phyloP scores from a whole-genome alignment of 1,284 basidiomycete genomes.

The Marasmius oreades region DNA sequence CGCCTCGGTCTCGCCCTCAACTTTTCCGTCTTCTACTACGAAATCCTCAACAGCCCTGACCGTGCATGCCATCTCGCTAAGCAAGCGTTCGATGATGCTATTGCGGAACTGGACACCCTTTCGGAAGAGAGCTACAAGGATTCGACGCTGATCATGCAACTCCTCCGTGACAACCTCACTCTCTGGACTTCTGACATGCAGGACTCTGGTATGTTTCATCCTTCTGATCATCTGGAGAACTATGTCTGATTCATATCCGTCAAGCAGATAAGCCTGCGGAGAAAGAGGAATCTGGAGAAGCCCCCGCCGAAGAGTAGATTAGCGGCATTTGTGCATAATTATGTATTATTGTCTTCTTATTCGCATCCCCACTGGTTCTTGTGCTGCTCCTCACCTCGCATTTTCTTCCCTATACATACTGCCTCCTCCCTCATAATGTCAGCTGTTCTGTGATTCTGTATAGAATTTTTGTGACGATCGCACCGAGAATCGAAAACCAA shows the following conservation, averaged over 20 bases:
- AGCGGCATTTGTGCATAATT: conserved; percentile 21
- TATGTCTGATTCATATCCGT: conserved; percentile 13
- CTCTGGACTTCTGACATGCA: conserved; percentile 99
- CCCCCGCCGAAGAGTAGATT: conserved; percentile 56
- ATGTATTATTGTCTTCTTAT: conserved; percentile 19
- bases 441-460: background rate
- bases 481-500: no score
- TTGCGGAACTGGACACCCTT: conserved; percentile 98
- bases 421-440: background rate
- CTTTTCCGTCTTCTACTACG: conserved; percentile 99
- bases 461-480: background rate
- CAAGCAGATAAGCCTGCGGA: conserved; percentile 65
- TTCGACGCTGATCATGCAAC: conserved; percentile 98
- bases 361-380: conserved; percentile 17
- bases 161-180: conserved; percentile 97
- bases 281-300: conserved; percentile 61
- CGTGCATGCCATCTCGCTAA: conserved; percentile 99
- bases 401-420: background rate
- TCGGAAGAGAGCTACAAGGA: conserved; percentile 99
- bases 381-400: conserved; percentile 7
- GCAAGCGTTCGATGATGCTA: conserved; percentile 99
- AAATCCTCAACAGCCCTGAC: conserved; percentile 99
- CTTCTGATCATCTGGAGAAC: background rate
- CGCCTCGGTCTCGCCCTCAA: conserved; percentile 98
- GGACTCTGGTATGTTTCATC: conserved; percentile 62